Base-by-base conservation (phyloP, 768 basidiomycete species). In the Russula ochroleuca region DNA sequence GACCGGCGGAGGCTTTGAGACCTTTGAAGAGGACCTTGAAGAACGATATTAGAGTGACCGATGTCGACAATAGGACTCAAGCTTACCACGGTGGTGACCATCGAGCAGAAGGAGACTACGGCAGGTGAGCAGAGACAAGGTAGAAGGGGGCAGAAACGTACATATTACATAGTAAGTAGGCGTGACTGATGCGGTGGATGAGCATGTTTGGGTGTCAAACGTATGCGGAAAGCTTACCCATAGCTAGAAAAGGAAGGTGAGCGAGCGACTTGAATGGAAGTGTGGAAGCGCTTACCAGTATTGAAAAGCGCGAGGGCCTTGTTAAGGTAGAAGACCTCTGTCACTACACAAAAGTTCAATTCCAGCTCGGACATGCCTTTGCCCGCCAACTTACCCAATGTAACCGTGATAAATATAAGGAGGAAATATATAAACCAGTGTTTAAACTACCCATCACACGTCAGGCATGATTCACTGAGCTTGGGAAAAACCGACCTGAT, bases 241-340 rank as follows among this genome's bases (percentile, higher is more conserved):
- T 88, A 64, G 85, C 84, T 85, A 43, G 37, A 55, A 40, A 58
- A 59, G 71, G 63, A 63, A 66, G n/a, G 58, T 33, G 14, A 67
- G 41, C 56, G 14, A 67, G 7, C 31, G 65, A 63, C 59, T 35
- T 59, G 50, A 28, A 58, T 55, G 17, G 31, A 41, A 53, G 48
- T 25, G 43, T 38, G 40, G 19, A 53, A 52, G 41, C 19, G 69
- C 85, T 66, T 66, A 87, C 88, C 89, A 59, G 90, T 91, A 76
- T 97, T 96, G 80, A 94, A 98, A 40, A 98, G 78, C 62, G 94
- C 97, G 64, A 99, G 85, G 19, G 97, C 97, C 64, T 94, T 87
- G 75, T 97, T 98, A 64, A 98, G 81, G 76, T 93, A 98, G 75
- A 91, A 95, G 70, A 98, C 91, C 74, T 98, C 96, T 62, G 87